Percentiles rank a stretch among this genome's conserved stretches.
Evolutionary conservation across 2,329 filamentous ascomycete genomes (phyloP).

Genomic region (Fusarium nisikadoi): DNA sequence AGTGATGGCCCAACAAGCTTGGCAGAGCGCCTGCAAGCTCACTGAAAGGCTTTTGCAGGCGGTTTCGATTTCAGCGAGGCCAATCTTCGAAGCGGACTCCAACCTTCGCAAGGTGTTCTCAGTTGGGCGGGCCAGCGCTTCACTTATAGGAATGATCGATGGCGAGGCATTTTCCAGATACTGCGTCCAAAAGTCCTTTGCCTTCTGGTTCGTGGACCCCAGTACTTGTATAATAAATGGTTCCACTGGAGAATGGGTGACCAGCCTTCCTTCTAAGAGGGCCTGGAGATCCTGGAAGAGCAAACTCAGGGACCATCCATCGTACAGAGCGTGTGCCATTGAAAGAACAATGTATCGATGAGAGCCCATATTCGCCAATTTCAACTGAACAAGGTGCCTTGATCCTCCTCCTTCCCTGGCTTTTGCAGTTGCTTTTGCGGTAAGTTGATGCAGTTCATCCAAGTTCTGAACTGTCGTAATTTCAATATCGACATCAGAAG

Average conservation of each 20-base stretch:
- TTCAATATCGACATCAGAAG: constrained; percentile 32
- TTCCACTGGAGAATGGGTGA: constrained; percentile 60
- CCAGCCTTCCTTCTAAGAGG: constrained; percentile 66
- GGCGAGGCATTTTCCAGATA: constrained; percentile 66
- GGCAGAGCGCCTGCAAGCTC: constrained; percentile 80
- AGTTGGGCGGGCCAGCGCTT: background rate
- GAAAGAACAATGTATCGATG: constrained; percentile 69
- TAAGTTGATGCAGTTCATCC: constrained; percentile 51
- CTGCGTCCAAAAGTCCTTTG: constrained; percentile 74
- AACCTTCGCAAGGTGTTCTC: constrained; percentile 5
- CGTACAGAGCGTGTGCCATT: constrained; percentile 87
- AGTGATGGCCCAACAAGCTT: constrained; percentile 79
- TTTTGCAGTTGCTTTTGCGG: constrained; percentile 49
- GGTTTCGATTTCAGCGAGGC: constrained; percentile 43
- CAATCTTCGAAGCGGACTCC: constrained; percentile 23
- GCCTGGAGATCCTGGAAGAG: constrained; percentile 75
- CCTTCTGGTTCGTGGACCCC: constrained; percentile 31
- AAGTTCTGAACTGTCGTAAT: constrained; percentile 40
- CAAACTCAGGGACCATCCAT: constrained; percentile 83
- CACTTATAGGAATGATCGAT: constrained; percentile 46
- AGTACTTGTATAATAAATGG: constrained; percentile 57
- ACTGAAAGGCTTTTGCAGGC: constrained; percentile 75
- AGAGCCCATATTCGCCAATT: constrained; percentile 50
- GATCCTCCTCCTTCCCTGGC: constrained; percentile 53
- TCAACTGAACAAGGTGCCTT: constrained; percentile 61